Base-by-base conservation (phyloP, 2,329 filamentous ascomycete species). In the Penicillium sp. region DNA sequence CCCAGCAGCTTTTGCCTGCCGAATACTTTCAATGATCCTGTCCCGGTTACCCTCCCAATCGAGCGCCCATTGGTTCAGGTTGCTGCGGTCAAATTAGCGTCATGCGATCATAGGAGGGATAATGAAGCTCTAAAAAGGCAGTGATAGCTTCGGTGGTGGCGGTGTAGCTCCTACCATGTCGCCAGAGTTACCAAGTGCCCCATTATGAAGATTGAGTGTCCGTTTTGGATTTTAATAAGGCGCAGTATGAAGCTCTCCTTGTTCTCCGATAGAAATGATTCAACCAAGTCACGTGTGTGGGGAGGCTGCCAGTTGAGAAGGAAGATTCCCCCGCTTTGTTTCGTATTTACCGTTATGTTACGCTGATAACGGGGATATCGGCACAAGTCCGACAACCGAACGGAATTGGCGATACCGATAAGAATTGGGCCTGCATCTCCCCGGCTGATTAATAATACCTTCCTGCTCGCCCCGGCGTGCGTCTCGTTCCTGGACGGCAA, bases 1-100 rank as follows among this genome's bases (percentile, higher is more conserved):
- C 28, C 86, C 85, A 3, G 80, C 80, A 51, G 77, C 78, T 73
- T 90, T 90, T 19, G 88, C 87, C 58, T 78, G 66, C 38, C 76
- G 79, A 66, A 90, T 87, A 58, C 84, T 87, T 71, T 89, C 80
- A 19, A 87, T 81, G 64, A 91, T 90, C 19, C 89, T 81, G 52
- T 83, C 80, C 1, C 81, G 75, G 69, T 91, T 91, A 40, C 87
- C 87, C 63, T 84, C 80, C 67, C 85, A 89, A 70, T 89, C 87
- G 7, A 89, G 80, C 55, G 84, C 77, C 79, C 79, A 81, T 67
- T 81, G 79, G 55, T 81, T 81, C 6, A 81, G 72, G 51, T 73
- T 72, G 62, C 70, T 73, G 37, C 14, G 4, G 30, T 45, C 28
- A 43, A 52, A 28, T 55, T 16, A 28, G 19, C 28, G 16, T 42